Base-by-base conservation (phyloP, 2,329 filamentous ascomycete genomes). In the Pseudogymnoascus sp. region DNA sequence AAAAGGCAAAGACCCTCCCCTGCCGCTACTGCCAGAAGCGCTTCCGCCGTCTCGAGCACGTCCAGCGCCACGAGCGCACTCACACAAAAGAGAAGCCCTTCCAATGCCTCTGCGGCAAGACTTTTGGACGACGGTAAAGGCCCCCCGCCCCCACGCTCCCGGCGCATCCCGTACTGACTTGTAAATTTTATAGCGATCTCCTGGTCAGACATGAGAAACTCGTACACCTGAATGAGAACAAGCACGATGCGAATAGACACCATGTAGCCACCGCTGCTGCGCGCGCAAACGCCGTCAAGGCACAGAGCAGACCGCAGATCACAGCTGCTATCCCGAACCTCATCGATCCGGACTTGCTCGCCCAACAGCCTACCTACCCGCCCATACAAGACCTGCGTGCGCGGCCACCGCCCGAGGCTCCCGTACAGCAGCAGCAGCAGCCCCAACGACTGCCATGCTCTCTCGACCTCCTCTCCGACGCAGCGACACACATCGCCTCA, bases 11-110 rank as follows among this genome's bases (percentile, higher is more conserved):
- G 74, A 82, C 81, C 59, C 72, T 85, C 64, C 83, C 82, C 62
- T 86, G 83, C 77, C 82, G 82, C 69, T 85, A 83, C 69, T 86
- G 83, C 73, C 82, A 79, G 73, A 85, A 85, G 70, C 78, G 79
- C 65, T 86, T 86, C 72, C 80, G 83, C 72, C 82, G 83, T 68
- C 82, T 86, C 67, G 83, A 86, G 72, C 83, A 86, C 73, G 82
- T 86, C 60, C 82, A 86, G 72, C 78, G 83, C 70, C 83, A 86
- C 71, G 82, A 85, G 72, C 79, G 83, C 65, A 85, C 82, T 35
- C 83, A 86, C 73, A 86, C 83, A 67, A 86, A 86, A 69, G 83
- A 86, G 74, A 86, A 86, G 72, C 83, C 83, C 7, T 86, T 86
- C 70, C 78, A 80, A 59, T 86, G 83, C 67, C 76, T 80, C 42